Percentiles rank a stretch among this genome's conserved stretches.
Conservation (phyloP, 768 basidiomycete species). For the Kwoniella mangroviensis region DNA sequence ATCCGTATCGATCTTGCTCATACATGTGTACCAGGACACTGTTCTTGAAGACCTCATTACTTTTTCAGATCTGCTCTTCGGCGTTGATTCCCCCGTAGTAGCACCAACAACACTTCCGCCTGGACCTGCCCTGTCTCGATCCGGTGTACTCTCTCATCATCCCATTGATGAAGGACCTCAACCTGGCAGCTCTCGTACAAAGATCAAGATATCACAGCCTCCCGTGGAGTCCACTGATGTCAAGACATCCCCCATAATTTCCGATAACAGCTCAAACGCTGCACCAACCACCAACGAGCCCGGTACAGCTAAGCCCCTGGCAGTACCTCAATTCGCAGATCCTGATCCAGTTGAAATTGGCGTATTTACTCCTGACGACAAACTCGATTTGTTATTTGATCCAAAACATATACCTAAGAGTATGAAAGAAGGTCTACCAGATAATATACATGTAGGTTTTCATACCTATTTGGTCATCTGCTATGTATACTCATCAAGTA, state of each 20-base stretch:
- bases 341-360: background rate
- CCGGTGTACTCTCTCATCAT: conserved; percentile 40
- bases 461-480: conserved; percentile 4
- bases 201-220: conserved; percentile 33
- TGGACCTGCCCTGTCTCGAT: conserved; percentile 39
- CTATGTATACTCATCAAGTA: background rate
- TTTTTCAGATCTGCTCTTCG: conserved; percentile 63
- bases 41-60: conserved; percentile 86
- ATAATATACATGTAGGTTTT: conserved; percentile 69
- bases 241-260: conserved; percentile 1
- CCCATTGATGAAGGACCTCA: conserved; percentile 39
- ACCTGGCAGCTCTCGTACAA: conserved; percentile 45
- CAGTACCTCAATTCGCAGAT: conserved; percentile 11
- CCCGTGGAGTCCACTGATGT: background rate
- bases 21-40: conserved; percentile 61
- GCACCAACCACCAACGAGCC: conserved; percentile 14
- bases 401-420: conserved; percentile 71
- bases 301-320: conserved; percentile 12
- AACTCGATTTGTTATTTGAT: conserved; percentile 79
- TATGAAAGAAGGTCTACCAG: conserved; percentile 66
- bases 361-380: conserved; percentile 66
- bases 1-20: background rate
- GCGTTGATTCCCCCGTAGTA: conserved; percentile 27
- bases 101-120: conserved; percentile 38
- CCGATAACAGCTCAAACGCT: conserved; percentile 6